phyloP scores from a whole-genome alignment of 305 asterid genomes.

The Lippia alba region DNA sequence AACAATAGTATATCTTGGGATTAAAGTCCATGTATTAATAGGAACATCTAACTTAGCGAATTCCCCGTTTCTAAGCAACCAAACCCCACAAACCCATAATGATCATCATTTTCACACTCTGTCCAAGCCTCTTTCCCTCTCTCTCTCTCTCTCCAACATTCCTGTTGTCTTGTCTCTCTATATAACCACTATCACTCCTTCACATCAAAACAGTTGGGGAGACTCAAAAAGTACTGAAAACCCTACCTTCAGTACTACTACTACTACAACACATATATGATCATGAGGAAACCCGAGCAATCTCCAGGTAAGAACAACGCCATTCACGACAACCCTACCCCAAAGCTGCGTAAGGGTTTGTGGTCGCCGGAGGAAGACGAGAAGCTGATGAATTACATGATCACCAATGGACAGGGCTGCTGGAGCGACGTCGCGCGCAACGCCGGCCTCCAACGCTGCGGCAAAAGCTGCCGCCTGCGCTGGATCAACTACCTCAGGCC shows the following conservation, averaged over 20 bases:
- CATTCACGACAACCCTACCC: not conserved
- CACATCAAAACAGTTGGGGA: slow-evolving; percentile 53
- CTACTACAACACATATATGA: not conserved
- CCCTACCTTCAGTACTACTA: not conserved
- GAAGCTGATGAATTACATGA: slow-evolving; percentile 60
- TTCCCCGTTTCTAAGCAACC: slow-evolving; percentile 74
- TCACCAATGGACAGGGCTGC: slow-evolving; percentile 62
- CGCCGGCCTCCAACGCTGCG: slow-evolving; percentile 66
- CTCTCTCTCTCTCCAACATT: not conserved
- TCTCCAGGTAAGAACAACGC: slow-evolving; percentile 13
- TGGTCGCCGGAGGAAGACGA: slow-evolving; percentile 78
- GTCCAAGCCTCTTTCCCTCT: slow-evolving; percentile 32
- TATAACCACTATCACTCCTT: slow-evolving; percentile 37
- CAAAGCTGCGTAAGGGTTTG: slow-evolving; percentile 60
- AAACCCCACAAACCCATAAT: slow-evolving; percentile 65
- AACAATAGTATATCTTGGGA: too few relatives aligned
- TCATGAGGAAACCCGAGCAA: slow-evolving; percentile 51
- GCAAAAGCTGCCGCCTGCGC: slow-evolving; percentile 68
- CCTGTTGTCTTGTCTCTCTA: slow-evolving; percentile 30
- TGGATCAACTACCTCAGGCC: slow-evolving; percentile 68
- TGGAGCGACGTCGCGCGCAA: slow-evolving; percentile 74
- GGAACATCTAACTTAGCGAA: slow-evolving; percentile 11
- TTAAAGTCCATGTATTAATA: not conserved
- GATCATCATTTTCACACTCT: slow-evolving; percentile 47
- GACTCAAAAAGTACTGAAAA: not conserved